Evolutionary conservation across 1,139 yeast genomes (phyloP), one percentile per base, ranked within the genome.

Genomic region (Eremothecium coryli): DNA sequence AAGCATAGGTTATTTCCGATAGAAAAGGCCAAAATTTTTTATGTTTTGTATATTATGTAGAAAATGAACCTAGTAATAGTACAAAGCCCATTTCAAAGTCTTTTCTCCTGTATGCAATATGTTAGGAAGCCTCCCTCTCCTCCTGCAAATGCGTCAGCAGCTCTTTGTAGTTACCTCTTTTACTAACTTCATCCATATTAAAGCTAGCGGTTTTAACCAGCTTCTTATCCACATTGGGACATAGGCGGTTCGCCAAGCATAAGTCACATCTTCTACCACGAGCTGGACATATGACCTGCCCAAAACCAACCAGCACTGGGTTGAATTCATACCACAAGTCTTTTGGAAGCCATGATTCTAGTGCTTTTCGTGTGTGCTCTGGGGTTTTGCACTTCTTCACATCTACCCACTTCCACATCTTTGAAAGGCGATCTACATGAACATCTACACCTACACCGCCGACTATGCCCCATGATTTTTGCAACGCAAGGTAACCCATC

Each of bases 381-480:
- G 96, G 95, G 11, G 74, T 78, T 36, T 64, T 59, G 51, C 70
- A 47, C 57, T 68, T 49, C 50, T 64, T 50, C 43, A 70, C 56
- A 21, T 56, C 54, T 3, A 76, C 78, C 95, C 96, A 86, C 18
- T 71, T 68, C 82, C 90, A 86, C 75, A 81, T 70, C 41, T 73
- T 77, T 0, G 90, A 76, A 37, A 88, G 62, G 37, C 98, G 62
- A 50, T 84, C 93, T 33, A 88, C 74, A 57, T 88, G 98, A 2
- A 86, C 93, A 56, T 88, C 98, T 5, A 88, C 96, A 10, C 97
- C 96, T 18, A 88, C 84, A 0, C 97, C 97, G 34, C 69, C 76
- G 35, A 76, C 63, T 24, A 68, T 63, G 11, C 64, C 63, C 95
- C 95, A 86, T 0, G 93, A 95, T 27, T 75, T 70, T 48, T 85